Evolutionary conservation across 2,329 filamentous ascomycete species (phyloP).

Genomic region (Arthrobotrys iridis): DNA sequence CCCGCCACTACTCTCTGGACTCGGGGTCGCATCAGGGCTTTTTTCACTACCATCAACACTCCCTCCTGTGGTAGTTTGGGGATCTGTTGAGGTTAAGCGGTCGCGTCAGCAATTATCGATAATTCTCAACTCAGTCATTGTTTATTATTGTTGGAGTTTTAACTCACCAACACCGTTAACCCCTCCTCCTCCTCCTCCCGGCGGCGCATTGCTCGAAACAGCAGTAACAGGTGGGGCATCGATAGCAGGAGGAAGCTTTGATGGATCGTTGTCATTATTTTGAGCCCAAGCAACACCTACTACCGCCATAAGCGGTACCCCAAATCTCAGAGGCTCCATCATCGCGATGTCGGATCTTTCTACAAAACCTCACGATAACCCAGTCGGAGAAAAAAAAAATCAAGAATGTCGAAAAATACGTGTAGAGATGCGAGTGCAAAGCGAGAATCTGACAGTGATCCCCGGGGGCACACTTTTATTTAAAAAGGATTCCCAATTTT

Average conservation of each 20-base stretch:
- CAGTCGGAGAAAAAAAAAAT: neutral
- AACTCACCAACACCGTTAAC: too few relatives aligned
- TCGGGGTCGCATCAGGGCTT: too few relatives aligned
- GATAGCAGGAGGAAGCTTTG: neutral
- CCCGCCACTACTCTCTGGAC: too few relatives aligned
- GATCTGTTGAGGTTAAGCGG: too few relatives aligned
- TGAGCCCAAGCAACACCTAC: slow-evolving; percentile 25
- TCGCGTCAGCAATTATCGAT: too few relatives aligned
- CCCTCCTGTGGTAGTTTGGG: too few relatives aligned
- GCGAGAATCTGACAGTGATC: slow-evolving; percentile 19
- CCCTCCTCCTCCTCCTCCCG: too few relatives aligned
- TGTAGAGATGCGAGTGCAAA: slow-evolving; percentile 21
- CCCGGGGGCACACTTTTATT: slow-evolving; percentile 44
- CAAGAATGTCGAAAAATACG: neutral
- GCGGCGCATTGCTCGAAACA: too few relatives aligned
- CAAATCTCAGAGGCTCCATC: slow-evolving; percentile 26
- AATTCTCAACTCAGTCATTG: too few relatives aligned
- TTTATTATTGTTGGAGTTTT: too few relatives aligned
- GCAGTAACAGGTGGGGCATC: neutral
- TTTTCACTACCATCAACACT: too few relatives aligned
- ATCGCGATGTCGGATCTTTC: slow-evolving; percentile 7
- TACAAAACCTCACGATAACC: slow-evolving; percentile 20
- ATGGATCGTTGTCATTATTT: neutral
- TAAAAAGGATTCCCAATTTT: slow-evolving; percentile 50
- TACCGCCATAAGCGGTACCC: slow-evolving; percentile 31